Percentiles rank a stretch among this genome's conserved stretches.
Evolutionary conservation across 176 grass and related monocot genomes (phyloP).

Genomic region (Zoysia pacifica): DNA sequence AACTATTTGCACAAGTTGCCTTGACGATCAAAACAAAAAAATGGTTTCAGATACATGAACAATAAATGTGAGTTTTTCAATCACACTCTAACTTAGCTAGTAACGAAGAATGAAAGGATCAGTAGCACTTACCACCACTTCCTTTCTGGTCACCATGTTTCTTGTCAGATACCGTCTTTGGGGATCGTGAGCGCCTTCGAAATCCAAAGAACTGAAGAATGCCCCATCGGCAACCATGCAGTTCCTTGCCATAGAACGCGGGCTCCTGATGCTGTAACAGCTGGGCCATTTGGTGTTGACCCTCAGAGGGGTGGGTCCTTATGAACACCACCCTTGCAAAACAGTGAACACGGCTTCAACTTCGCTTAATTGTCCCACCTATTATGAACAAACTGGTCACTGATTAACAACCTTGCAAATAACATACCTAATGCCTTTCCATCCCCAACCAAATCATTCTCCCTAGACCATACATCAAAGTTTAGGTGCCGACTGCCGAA

Average conservation of each 20-base stretch:
- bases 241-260: slow-evolving; percentile 53
- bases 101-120: not conserved
- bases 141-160: slow-evolving; percentile 50
- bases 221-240: slow-evolving; percentile 56
- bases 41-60: not conserved
- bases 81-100: not conserved
- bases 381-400: slow-evolving; percentile 37
- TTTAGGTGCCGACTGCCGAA: not conserved
- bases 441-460: slow-evolving; percentile 17
- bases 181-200: slow-evolving; percentile 36
- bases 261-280: slow-evolving; percentile 67
- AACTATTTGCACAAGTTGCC: not conserved
- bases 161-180: slow-evolving; percentile 55
- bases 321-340: slow-evolving; percentile 30
- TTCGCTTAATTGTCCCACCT: slow-evolving; percentile 28
- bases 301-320: slow-evolving; percentile 25
- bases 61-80: not conserved
- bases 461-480: slow-evolving; percentile 26
- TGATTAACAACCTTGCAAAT: slow-evolving; percentile 44
- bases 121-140: slow-evolving; percentile 38
- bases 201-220: slow-evolving; percentile 80
- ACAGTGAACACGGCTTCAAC: slow-evolving; percentile 21
- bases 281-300: slow-evolving; percentile 48
- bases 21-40: slow-evolving; percentile 33
- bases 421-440: slow-evolving; percentile 29